Evolutionary conservation across 805 yeast species (phyloP).

Genomic region (Starmerella apis): DNA sequence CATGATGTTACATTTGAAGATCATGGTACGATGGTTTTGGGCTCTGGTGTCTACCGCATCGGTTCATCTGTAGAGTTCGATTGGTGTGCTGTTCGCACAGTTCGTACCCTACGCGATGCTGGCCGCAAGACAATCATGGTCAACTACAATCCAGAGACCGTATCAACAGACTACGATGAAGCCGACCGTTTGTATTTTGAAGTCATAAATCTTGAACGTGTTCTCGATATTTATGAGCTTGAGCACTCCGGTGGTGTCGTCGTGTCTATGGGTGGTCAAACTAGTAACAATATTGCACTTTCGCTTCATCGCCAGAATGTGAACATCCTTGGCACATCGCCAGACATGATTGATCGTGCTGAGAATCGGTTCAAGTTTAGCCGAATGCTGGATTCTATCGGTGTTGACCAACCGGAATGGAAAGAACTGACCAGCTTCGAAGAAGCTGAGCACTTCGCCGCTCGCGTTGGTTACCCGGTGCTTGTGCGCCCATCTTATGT

Average conservation of each 20-base stretch:
- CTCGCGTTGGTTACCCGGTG: slow-evolving; percentile 84
- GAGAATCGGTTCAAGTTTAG: slow-evolving; percentile 97
- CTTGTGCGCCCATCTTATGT: slow-evolving; percentile 96
- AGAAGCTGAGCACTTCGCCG: slow-evolving; percentile 89
- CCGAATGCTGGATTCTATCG: slow-evolving; percentile 90
- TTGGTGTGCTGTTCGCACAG: slow-evolving; percentile 98
- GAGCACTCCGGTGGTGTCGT: slow-evolving; percentile 87
- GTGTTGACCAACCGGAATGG: slow-evolving; percentile 99
- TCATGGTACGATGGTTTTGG: slow-evolving; percentile 88
- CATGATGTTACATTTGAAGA: slow-evolving; percentile 84
- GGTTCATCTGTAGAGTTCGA: slow-evolving; percentile 98
- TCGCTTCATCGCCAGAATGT: slow-evolving; percentile 87
- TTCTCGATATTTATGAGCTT: slow-evolving; percentile 84
- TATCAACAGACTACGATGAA: slow-evolving; percentile 96
- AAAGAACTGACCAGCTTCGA: slow-evolving; percentile 86
- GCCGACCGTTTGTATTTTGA: slow-evolving; percentile 95
- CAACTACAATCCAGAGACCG: slow-evolving; percentile 97
- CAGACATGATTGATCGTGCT: slow-evolving; percentile 96
- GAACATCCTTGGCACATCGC: slow-evolving; percentile 91
- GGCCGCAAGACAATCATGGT: slow-evolving; percentile 90
- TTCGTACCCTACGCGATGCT: slow-evolving; percentile 78
- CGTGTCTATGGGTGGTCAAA: slow-evolving; percentile 98
- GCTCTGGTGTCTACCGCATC: slow-evolving; percentile 97
- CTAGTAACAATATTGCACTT: slow-evolving; percentile 91
- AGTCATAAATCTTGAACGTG: slow-evolving; percentile 87